Base-by-base conservation (phyloP, 345 rosid genomes). In the Populus simonii region DNA sequence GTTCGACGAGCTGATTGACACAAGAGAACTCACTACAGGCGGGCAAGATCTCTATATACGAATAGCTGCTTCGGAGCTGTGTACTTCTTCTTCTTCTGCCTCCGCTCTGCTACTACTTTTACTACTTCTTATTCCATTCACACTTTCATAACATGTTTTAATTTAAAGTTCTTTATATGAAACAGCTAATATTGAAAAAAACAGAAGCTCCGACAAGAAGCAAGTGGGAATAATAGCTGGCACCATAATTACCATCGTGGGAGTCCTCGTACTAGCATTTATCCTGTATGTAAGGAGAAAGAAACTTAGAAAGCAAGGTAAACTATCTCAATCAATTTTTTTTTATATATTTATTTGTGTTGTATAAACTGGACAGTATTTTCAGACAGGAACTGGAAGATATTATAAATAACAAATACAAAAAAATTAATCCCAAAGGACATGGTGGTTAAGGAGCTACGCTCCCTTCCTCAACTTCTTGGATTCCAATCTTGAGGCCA, bases 11-110 rank as follows among this genome's bases (percentile, higher is more conserved):
- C 43, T 80, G 69, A 59, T 76, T 70, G 83, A 80, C 68, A 5
- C 76, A 23, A 76, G 80, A 51, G 76, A 67, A 23, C 76, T 65
- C n/a, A 0, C 73, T 33, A 76, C 41, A 7, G 5, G 8, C 1
- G 83, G 80, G 23, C 83, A 81, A 41, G 70, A 67, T 17, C 29
- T 81, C 41, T 81, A 76, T 53, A 31, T 81, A 12, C 72, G 76
- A 13, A 72, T 76, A 72, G 9, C 80, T 76, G 77, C 80, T 72
- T 66, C 83, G 9, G 66, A 76, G 31, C 17, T 76, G 57, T 80
- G 83, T 81, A 66, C 16, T 35, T 7, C 43, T 39, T 8, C 43
- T 39, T 39, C 10, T 39, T 39, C 43, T 39, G 43, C 43, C 43
- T 8, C 12, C 9, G 43, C 43, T 8, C 43, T 8, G 2, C 43